Conservation (phyloP, 805 yeast genomes). For the Ogataea methanolica region DNA sequence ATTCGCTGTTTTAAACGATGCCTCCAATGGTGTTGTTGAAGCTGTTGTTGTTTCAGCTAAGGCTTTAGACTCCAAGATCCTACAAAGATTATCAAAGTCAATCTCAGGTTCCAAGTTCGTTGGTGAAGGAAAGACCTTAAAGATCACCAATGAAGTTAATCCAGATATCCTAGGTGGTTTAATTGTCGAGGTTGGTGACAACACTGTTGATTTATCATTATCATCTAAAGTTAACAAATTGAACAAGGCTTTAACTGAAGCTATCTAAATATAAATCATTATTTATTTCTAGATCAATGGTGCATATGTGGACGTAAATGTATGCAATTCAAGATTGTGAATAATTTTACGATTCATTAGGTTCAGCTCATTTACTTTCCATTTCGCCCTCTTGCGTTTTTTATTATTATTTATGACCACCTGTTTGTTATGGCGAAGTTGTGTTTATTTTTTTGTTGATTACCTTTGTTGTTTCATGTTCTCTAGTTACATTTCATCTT, state of each 20-base stretch:
- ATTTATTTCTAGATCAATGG: too few species aligned
- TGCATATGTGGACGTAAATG: too few species aligned
- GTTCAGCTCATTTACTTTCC: too few species aligned
- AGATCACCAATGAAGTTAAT: conserved; percentile 76
- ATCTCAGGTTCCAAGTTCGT: conserved; percentile 75
- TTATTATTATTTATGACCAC: too few species aligned
- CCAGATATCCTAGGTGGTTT: conserved; percentile 95
- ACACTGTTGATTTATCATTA: conserved; percentile 90
- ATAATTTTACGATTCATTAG: too few species aligned
- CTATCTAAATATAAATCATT: conserved; percentile 48
- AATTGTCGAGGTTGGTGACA: conserved; percentile 93
- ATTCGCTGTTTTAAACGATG: conserved; percentile 76
- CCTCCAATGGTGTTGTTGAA: conserved; percentile 87
- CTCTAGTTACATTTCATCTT: too few species aligned
- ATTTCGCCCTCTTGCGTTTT: too few species aligned
- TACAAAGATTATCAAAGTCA: conserved; percentile 74
- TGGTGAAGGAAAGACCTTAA: conserved; percentile 81
- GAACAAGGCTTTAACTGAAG: conserved; percentile 83
- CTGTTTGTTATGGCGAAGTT: too few species aligned
- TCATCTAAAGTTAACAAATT: conserved; percentile 80
- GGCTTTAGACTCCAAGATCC: conserved; percentile 75
- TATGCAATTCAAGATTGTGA: too few species aligned
- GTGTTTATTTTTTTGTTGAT: too few species aligned
- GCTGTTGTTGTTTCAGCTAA: conserved; percentile 87
- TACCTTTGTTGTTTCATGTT: too few species aligned